Percentiles rank a stretch among this genome's conserved stretches.
Conservation (phyloP, 768 basidiomycete genomes). For the Paxillus rubicundulus region DNA sequence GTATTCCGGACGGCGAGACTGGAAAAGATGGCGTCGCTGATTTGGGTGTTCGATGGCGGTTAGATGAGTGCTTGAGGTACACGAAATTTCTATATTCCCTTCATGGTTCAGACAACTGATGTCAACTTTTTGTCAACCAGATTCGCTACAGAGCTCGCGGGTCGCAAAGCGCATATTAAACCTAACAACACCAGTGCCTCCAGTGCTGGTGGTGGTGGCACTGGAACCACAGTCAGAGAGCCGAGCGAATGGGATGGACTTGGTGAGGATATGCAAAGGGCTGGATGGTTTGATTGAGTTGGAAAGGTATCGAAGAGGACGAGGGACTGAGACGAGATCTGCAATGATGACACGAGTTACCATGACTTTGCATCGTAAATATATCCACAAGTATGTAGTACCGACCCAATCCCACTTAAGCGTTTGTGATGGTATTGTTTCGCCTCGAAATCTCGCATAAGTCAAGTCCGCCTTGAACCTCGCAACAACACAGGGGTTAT, state of each 20-base stretch:
- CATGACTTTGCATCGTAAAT: too few relatives aligned
- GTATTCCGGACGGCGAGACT: constrained; percentile 14
- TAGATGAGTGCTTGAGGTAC: constrained; percentile 82
- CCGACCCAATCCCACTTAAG: too few relatives aligned
- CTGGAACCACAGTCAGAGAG: too few relatives aligned
- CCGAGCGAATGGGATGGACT: constrained; percentile 57
- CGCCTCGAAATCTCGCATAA: too few relatives aligned
- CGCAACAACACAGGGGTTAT: not conserved
- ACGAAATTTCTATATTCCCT: not conserved
- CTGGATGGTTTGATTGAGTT: constrained; percentile 6
- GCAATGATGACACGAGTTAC: not conserved
- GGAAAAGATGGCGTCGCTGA: constrained; percentile 38
- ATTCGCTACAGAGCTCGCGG: constrained; percentile 82
- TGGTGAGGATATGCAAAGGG: constrained; percentile 28
- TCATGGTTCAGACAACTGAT: not conserved
- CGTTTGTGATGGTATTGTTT: too few relatives aligned
- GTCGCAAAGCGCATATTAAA: constrained; percentile 20
- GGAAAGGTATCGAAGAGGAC: not conserved
- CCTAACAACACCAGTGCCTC: too few relatives aligned
- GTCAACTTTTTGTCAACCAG: constrained; percentile 34
- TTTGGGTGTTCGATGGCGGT: constrained; percentile 57
- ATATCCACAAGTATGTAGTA: not conserved
- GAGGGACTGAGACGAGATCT: not conserved
- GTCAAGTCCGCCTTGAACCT: too few relatives aligned
- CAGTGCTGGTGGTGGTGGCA: not conserved